Percentiles rank a stretch among this genome's conserved stretches.
Evolutionary conservation across 441 rosid genomes (phyloP).

Genomic region (Populus hybrid): DNA sequence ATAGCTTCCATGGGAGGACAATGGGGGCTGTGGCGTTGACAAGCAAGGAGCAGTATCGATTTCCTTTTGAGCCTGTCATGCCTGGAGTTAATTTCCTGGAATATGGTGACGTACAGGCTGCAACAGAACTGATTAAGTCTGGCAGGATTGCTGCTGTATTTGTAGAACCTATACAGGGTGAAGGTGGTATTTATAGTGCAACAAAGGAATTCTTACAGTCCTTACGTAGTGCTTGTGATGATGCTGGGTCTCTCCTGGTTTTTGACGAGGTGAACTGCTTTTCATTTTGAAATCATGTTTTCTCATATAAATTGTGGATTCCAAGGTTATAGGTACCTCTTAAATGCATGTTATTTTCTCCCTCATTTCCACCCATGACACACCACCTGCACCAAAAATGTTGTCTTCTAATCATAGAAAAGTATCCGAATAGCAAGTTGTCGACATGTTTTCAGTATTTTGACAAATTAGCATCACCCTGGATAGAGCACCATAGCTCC

Average conservation of each 20-base stretch:
- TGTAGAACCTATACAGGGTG: slow-evolving; percentile 93
- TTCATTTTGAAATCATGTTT: neutral
- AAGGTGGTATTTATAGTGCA: slow-evolving; percentile 87
- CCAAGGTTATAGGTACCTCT: neutral
- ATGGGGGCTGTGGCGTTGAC: slow-evolving; percentile 60
- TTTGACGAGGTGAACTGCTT: slow-evolving; percentile 59
- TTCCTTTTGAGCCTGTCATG: slow-evolving; percentile 94
- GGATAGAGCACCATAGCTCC: neutral
- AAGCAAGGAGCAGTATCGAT: slow-evolving; percentile 79
- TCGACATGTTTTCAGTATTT: neutral
- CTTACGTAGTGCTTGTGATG: slow-evolving; percentile 75
- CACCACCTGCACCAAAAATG: neutral
- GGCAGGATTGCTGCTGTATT: slow-evolving; percentile 76
- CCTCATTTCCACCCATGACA: neutral
- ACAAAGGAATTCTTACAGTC: slow-evolving; percentile 72
- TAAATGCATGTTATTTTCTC: neutral
- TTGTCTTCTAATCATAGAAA: too few species aligned
- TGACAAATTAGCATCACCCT: neutral
- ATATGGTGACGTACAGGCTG: slow-evolving; percentile 66
- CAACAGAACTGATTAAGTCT: neutral
- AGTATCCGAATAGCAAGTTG: neutral
- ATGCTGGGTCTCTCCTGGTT: slow-evolving; percentile 72
- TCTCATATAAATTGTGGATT: neutral
- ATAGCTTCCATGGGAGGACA: slow-evolving; percentile 25
- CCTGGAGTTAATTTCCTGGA: slow-evolving; percentile 90